Evolutionary conservation across 352 stramenopile species (phyloP).

Genomic region (Phytophthora boehmeriae): DNA sequence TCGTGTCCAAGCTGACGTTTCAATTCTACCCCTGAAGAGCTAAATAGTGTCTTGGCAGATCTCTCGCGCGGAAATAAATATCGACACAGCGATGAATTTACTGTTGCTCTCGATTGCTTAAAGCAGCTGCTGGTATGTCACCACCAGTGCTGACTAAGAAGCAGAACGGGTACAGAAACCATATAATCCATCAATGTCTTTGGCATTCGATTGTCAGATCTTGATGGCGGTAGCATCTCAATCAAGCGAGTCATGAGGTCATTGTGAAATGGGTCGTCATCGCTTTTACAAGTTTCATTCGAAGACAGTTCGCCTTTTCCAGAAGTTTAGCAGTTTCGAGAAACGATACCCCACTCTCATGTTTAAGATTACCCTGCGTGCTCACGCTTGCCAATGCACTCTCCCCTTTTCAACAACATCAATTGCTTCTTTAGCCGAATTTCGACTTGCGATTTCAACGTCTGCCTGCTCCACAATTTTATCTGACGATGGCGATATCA

Average conservation of each 20-base stretch:
- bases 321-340: neutral
- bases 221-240: neutral
- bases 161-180: conserved; percentile 1
- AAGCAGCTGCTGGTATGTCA: conserved; percentile 8
- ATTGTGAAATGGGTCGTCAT: conserved; percentile 6
- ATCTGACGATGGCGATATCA: neutral
- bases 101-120: neutral
- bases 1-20: neutral
- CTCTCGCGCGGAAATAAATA: conserved; percentile 5
- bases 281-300: neutral
- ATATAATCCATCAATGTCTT: neutral
- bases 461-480: neutral
- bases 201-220: neutral
- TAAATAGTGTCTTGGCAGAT: neutral
- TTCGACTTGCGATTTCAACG: neutral
- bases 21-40: neutral
- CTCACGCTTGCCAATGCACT: neutral
- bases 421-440: neutral
- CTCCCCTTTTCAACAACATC: conserved; percentile 4
- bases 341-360: neutral
- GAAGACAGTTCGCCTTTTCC: neutral
- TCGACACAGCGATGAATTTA: neutral
- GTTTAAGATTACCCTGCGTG: neutral
- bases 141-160: conserved; percentile 14
- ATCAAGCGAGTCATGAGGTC: conserved; percentile 1